These are phyloP conservation scores for Cordyceps fumosorosea DNA, from an alignment of 2,329 filamentous ascomycete species.

Conservation along the genomic window DNA sequence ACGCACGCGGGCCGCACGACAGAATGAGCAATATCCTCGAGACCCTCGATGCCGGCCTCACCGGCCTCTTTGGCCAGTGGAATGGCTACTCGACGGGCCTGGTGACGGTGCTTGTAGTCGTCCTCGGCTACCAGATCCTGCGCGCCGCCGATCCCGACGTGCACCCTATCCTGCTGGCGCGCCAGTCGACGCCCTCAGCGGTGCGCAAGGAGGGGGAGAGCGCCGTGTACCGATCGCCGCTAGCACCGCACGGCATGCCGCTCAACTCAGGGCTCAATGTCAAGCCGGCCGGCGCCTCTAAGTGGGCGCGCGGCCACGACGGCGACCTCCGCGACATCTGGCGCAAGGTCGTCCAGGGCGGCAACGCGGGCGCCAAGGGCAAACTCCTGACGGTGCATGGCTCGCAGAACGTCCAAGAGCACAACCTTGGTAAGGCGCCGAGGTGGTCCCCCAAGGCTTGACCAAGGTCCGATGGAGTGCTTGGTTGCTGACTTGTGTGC, in stretches of 20 bases:
- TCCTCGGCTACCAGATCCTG: slow-evolving; percentile 65
- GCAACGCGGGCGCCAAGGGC: slow-evolving; percentile 61
- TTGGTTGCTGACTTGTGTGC: neutral
- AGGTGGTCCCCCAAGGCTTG: neutral
- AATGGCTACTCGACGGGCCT: slow-evolving; percentile 70
- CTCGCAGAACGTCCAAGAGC: slow-evolving; percentile 65
- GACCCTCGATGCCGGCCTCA: slow-evolving; percentile 65
- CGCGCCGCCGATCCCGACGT: slow-evolving; percentile 76
- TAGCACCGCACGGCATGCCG: slow-evolving; percentile 78
- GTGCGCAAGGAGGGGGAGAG: slow-evolving; percentile 82
- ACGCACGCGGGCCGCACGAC: neutral
- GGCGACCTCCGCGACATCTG: slow-evolving; percentile 91
- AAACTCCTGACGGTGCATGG: slow-evolving; percentile 75
- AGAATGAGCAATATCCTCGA: slow-evolving; percentile 40
- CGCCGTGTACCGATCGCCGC: slow-evolving; percentile 75
- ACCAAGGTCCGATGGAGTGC: neutral
- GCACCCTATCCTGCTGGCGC: slow-evolving; percentile 82
- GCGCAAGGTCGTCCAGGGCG: slow-evolving; percentile 61
- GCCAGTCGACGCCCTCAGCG: slow-evolving; percentile 71
- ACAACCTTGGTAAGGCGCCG: slow-evolving; percentile 48
- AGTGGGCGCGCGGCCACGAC: slow-evolving; percentile 76
- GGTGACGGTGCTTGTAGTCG: slow-evolving; percentile 55
- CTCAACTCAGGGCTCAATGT: slow-evolving; percentile 73
- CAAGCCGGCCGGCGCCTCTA: slow-evolving; percentile 70
- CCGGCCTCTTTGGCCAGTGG: slow-evolving; percentile 69